A percentile compares a stretch with the other conserved stretches of the same genome.
phyloP scores from a whole-genome alignment of 1,284 basidiomycete genomes.

The Heterobasidion annosum region DNA sequence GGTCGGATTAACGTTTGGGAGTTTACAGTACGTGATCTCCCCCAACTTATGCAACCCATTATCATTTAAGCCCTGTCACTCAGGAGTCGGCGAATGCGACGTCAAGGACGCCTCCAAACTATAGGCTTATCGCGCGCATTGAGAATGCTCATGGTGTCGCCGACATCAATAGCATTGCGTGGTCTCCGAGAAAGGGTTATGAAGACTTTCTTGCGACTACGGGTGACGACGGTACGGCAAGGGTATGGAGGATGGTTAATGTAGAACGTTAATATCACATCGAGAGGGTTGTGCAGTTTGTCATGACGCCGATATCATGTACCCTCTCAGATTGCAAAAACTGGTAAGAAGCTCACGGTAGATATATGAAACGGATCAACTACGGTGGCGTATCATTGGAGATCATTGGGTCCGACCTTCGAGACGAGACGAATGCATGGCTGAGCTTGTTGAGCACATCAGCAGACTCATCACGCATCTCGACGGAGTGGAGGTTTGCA shows the following conservation, averaged over 20 bases:
- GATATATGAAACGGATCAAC: too few relatives aligned
- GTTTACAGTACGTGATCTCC: slow-evolving; percentile 24
- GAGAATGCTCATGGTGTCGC: slow-evolving; percentile 60
- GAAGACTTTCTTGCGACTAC: slow-evolving; percentile 65
- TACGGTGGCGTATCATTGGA: too few relatives aligned
- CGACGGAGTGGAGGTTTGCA: too few relatives aligned
- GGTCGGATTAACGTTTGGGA: slow-evolving; percentile 72
- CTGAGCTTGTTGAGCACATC: too few relatives aligned
- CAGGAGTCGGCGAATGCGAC: slow-evolving; percentile 14
- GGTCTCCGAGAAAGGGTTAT: slow-evolving; percentile 60
- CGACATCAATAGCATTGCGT: slow-evolving; percentile 73
- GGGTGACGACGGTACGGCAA: slow-evolving; percentile 71
- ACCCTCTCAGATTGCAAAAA: too few relatives aligned
- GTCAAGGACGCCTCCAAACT: slow-evolving; percentile 19
- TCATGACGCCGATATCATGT: too few relatives aligned
- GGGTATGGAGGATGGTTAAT: slow-evolving; percentile 46
- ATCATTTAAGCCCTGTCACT: not conserved
- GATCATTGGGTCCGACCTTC: too few relatives aligned
- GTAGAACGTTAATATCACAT: too few relatives aligned
- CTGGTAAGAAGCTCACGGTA: too few relatives aligned
- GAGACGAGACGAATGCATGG: too few relatives aligned
- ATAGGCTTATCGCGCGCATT: slow-evolving; percentile 42
- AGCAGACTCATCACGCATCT: too few relatives aligned
- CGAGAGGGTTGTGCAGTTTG: too few relatives aligned
- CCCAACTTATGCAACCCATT: not conserved